Base-by-base conservation (phyloP, 1,139 yeast species). In the Saccharomyces hybrid region DNA sequence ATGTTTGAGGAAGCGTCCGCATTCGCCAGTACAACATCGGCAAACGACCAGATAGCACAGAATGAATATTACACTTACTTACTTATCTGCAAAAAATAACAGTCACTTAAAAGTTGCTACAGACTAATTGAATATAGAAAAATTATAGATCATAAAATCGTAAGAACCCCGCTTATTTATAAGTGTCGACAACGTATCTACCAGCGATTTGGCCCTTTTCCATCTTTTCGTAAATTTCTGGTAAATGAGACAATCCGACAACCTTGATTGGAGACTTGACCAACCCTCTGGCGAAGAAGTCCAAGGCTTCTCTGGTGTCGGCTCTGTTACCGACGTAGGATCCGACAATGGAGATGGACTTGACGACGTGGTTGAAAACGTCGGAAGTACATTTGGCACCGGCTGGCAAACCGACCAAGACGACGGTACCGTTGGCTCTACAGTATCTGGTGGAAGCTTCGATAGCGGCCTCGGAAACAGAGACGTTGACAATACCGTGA, bases 261-360 rank as follows among this genome's bases (percentile, higher is more conserved):
- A 81, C 71, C 73, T 79, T 78, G 71, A 81, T 80, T 63, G 85
- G 83, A 60, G 84, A 79, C 65, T 76, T 73, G 66, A 81, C 78
- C 67, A 79, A 73, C 58, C 85, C 86, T 75, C 86, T 76, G 63
- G 75, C 53, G 70, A 80, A 81, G 78, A 81, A 81, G 66, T 81
- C 85, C 66, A 81, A 73, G 58, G 86, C 85, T 72, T 81, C 85
- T 61, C 82, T 78, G 59, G 84, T 75, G 70, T 81, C 86, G 60
- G 84, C 84, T 75, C 86, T 78, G 80, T 81, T 81, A 68, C 86
- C 86, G 57, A 81, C 86, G 65, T 81, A 81, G 57, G 86, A 81
- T 66, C 86, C 86, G 60, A 69, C 77, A 64, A 81, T 79, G 59
- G 72, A 68, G 65, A 80, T 72, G 55, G 83, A 77, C 69, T 75